phyloP scores from a whole-genome alignment of 257 asterid species.

The Asclepias syriaca region DNA sequence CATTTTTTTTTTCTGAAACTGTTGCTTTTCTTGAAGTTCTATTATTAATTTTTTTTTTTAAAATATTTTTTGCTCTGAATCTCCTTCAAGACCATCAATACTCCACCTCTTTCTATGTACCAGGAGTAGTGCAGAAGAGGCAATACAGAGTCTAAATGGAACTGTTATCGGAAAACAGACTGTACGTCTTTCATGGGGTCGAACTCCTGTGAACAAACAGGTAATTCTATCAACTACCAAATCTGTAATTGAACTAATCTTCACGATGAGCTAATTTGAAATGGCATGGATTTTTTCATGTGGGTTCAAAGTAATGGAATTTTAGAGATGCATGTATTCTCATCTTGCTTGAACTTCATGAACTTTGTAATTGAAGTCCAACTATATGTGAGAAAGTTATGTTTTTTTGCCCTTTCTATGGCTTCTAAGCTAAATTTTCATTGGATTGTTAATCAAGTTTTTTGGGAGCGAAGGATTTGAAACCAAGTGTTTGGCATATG shows the following conservation, averaged over 20 bases:
- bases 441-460: neutral
- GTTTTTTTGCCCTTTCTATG: neutral
- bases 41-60: neutral
- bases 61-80: neutral
- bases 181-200: slow-evolving; percentile 86
- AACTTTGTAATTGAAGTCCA: neutral
- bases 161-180: slow-evolving; percentile 69
- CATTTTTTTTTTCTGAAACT: neutral
- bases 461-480: neutral
- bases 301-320: neutral
- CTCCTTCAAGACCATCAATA: neutral
- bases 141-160: slow-evolving; percentile 69
- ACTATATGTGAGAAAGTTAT: neutral
- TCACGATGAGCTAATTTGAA: neutral
- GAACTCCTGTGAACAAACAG: slow-evolving; percentile 70
- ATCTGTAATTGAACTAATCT: neutral
- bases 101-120: neutral
- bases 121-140: slow-evolving; percentile 77
- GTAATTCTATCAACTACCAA: slow-evolving; percentile 19
- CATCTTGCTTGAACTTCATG: neutral
- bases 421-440: neutral
- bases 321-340: neutral
- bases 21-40: neutral
- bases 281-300: neutral
- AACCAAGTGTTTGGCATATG: neutral